Evolutionary conservation across 1,139 yeast species (phyloP).

Genomic region (Protomyces inouyei): DNA sequence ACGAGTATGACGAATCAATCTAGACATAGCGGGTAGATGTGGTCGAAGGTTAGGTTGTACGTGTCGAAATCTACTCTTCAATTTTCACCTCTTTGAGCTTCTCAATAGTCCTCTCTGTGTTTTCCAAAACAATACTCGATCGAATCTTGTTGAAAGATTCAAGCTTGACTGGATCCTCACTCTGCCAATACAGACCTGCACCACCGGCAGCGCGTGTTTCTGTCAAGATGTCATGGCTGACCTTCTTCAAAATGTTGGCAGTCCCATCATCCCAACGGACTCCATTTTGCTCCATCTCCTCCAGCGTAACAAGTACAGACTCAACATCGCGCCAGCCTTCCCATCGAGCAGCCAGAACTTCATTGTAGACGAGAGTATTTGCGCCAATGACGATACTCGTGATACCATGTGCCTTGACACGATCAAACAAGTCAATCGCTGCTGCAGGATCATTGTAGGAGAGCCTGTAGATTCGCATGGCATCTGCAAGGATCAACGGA

Average conservation of each 20-base stretch:
- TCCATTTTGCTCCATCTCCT: constrained; percentile 44
- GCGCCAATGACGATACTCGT: constrained; percentile 44
- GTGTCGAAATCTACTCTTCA: neutral
- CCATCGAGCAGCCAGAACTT: constrained; percentile 43
- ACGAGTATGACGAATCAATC: constrained; percentile 1
- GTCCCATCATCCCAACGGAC: constrained; percentile 41
- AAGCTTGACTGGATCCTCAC: neutral
- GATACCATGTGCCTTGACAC: constrained; percentile 40
- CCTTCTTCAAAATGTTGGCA: constrained; percentile 36
- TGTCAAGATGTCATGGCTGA: constrained; percentile 34
- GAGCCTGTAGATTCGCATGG: constrained; percentile 35
- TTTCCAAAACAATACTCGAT: neutral
- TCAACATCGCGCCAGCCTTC: constrained; percentile 42
- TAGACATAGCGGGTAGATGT: neutral
- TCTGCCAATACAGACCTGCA: neutral
- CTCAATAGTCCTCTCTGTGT: neutral
- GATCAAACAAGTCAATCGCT: constrained; percentile 44
- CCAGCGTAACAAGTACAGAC: constrained; percentile 40
- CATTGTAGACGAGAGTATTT: constrained; percentile 44
- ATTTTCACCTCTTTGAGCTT: neutral
- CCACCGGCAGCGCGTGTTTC: neutral
- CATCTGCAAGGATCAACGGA: constrained; percentile 34
- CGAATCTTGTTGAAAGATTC: neutral
- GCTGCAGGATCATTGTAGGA: constrained; percentile 41
- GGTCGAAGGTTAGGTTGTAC: neutral